Percentiles rank a stretch among this genome's conserved stretches.
phyloP scores from a whole-genome alignment of 2,329 filamentous ascomycete species.

The Coleophoma cylindrospora region DNA sequence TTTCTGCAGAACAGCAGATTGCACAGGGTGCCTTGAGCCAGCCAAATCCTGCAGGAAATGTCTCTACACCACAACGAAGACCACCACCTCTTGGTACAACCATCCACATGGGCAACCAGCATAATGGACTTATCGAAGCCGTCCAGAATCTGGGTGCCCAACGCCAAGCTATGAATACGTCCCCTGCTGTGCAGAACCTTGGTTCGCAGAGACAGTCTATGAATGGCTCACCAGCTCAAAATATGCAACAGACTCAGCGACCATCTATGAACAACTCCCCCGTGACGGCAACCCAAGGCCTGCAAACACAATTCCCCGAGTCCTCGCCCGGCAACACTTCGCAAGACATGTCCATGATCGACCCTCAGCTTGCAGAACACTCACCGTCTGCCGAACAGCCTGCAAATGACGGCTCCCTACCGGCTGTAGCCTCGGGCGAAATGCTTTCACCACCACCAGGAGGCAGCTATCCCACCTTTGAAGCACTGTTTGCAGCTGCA shows the following conservation, averaged over 20 bases:
- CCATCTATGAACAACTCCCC: constrained; percentile 21
- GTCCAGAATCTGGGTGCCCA: constrained; percentile 15
- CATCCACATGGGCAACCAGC: constrained; percentile 22
- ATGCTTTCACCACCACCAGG: constrained; percentile 45
- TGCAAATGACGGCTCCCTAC: constrained; percentile 13
- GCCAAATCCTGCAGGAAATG: constrained; percentile 11
- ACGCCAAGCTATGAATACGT: constrained; percentile 23
- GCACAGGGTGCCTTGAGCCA: constrained; percentile 26
- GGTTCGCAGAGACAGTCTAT: constrained; percentile 9
- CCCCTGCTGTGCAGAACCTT: constrained; percentile 20
- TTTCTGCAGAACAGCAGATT: constrained; percentile 28
- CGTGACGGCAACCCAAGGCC: constrained; percentile 15
- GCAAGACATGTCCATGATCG: constrained; percentile 27
- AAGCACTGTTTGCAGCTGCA: constrained; percentile 60
- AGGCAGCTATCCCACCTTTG: constrained; percentile 59
- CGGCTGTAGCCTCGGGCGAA: constrained; percentile 18
- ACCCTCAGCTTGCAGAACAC: constrained; percentile 25
- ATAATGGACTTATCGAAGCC: constrained; percentile 25
- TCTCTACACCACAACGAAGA: constrained; percentile 23
- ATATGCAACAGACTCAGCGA: constrained; percentile 2
- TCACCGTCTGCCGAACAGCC: constrained; percentile 17
- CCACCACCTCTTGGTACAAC: constrained; percentile 23
- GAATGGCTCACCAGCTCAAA: constrained; percentile 10
- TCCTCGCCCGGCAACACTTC: constrained; percentile 13
- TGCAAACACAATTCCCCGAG: constrained; percentile 14